Base-by-base conservation (phyloP, 1,139 yeast species). In the Geotrichum fermentans region DNA sequence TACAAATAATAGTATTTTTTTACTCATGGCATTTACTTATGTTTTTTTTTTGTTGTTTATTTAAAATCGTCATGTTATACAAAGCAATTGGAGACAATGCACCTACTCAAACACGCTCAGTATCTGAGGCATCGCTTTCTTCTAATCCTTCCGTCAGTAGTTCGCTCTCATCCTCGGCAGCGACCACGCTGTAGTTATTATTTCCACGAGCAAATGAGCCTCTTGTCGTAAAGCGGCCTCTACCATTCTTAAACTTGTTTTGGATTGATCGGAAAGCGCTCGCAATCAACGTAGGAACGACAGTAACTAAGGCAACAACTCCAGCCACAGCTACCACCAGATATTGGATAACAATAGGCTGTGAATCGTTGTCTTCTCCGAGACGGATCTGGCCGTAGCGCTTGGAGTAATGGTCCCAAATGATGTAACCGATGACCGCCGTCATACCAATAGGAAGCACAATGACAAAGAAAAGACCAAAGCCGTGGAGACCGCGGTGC, bases 371-470 rank as follows among this genome's bases (percentile, higher is more conserved):
- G 40, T 82, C 89, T 50, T 82, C 92, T 40, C 85, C 94, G 44
- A 90, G 74, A 60, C 96, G 74, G 51, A 90, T 90, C 64, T 85
- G 95, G 14, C 97, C 96, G 61, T 86, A 80, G 58, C 88, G 73
- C 52, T 81, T 74, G 64, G 86, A 82, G 6, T 95, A 95, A 58
- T 81, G 78, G 53, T 86, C 92, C 66, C 85, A 89, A 18, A 88
- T 82, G 67, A 87, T 79, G 79, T 83, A 82, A 1, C 80, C 73
- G 3, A 83, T 77, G 40, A 71, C 73, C 3, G 79, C 59, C 55
- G 86, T 80, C 13, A 80, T 74, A 0, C 70, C 58, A 21, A 83
- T 61, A 6, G 95, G 94, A 14, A 85, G 60, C 6, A 75, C 61
- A 38, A 85, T 65, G 16, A 83, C 73, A 41, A 78, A 51, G 40